These are phyloP conservation scores for Trametes punicea DNA, from an alignment of 768 basidiomycete species.

Conservation along the genomic window DNA sequence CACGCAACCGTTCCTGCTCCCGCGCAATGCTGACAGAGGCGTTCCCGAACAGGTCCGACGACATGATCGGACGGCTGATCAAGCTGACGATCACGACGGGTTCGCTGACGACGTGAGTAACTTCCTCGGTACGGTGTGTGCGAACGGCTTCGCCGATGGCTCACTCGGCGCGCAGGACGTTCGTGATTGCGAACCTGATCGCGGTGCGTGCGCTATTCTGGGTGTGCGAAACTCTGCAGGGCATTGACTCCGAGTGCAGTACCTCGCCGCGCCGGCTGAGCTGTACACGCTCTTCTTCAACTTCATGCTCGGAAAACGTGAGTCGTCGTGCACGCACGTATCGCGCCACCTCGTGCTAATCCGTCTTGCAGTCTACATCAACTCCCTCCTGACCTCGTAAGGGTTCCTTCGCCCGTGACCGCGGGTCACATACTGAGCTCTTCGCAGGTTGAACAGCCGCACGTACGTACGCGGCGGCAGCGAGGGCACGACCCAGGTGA, in stretches of 20 bases:
- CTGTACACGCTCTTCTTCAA: slow-evolving; percentile 2
- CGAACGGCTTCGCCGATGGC: too few relatives aligned
- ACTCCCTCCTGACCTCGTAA: not conserved
- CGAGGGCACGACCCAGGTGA: not conserved
- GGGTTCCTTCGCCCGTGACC: not conserved
- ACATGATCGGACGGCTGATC: slow-evolving; percentile 1
- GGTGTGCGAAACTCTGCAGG: not conserved
- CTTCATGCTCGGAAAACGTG: slow-evolving; percentile 3
- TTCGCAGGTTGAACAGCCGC: not conserved
- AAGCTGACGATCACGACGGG: slow-evolving; percentile 1
- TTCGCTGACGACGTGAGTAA: not conserved
- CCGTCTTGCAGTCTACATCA: not conserved
- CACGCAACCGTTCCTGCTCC: too few relatives aligned
- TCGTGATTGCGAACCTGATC: not conserved
- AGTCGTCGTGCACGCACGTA: not conserved
- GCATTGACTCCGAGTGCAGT: not conserved
- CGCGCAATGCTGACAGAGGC: not conserved
- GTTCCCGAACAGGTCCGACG: not conserved
- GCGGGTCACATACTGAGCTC: not conserved
- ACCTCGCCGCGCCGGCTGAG: not conserved
- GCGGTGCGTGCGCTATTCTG: not conserved
- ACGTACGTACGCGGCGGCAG: not conserved
- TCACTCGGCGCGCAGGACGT: not conserved
- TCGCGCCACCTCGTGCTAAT: not conserved
- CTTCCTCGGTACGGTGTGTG: too few relatives aligned